Evolutionary conservation across 495 filamentous ascomycete genomes (phyloP).

Genomic region (Penicillium arizonense): DNA sequence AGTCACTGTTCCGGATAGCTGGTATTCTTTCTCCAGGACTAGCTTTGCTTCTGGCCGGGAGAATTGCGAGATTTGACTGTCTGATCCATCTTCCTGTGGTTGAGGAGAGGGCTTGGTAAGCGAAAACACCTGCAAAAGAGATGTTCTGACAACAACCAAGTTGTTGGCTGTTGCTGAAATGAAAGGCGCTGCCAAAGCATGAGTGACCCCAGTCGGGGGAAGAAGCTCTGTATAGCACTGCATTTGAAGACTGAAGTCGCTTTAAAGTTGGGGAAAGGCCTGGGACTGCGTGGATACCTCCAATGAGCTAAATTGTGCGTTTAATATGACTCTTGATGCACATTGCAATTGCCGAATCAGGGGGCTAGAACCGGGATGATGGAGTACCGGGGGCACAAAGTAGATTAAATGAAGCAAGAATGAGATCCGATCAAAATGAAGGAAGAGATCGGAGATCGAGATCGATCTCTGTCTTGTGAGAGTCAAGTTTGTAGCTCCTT

Average conservation of each 20-base stretch:
- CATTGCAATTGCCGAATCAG: slow-evolving; percentile 11
- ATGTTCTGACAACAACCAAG: slow-evolving; percentile 83
- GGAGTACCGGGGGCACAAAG: not conserved
- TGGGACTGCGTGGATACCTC: slow-evolving; percentile 3
- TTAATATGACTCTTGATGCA: slow-evolving; percentile 7
- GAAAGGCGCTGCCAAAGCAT: slow-evolving; percentile 79
- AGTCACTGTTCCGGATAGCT: slow-evolving; percentile 77
- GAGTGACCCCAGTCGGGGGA: slow-evolving; percentile 88
- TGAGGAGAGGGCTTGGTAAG: slow-evolving; percentile 32
- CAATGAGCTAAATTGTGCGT: slow-evolving; percentile 17
- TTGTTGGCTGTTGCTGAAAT: slow-evolving; percentile 72
- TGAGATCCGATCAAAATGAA: not conserved
- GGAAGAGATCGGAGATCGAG: not conserved
- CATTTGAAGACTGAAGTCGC: slow-evolving; percentile 38
- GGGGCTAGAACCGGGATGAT: not conserved
- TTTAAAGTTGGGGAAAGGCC: not conserved
- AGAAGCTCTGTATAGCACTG: slow-evolving; percentile 89
- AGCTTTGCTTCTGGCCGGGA: slow-evolving; percentile 61
- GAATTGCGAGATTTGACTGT: slow-evolving; percentile 39
- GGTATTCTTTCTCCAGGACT: slow-evolving; percentile 81
- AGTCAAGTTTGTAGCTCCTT: slow-evolving; percentile 7
- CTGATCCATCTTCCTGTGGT: slow-evolving; percentile 42
- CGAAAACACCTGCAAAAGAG: slow-evolving; percentile 85
- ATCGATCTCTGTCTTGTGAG: slow-evolving; percentile 1
- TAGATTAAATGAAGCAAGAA: not conserved